Evolutionary conservation across 345 rosid genomes (phyloP).

Genomic region (Pistacia vera): DNA sequence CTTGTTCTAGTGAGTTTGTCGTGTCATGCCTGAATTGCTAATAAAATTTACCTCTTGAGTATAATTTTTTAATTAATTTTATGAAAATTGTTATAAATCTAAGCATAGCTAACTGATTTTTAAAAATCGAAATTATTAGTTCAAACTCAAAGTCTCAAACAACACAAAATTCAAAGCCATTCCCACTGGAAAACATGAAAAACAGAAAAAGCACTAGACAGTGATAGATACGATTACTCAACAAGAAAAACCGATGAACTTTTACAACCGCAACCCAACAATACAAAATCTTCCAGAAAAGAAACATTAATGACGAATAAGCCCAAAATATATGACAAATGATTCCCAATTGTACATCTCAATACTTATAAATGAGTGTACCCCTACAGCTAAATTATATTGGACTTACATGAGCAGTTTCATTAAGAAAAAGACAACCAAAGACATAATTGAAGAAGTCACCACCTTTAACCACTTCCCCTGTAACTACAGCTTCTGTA

Average conservation of each 20-base stretch:
- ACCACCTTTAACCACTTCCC: slow-evolving; percentile 44
- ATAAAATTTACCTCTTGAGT: no score
- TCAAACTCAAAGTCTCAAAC: no score
- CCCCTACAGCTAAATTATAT: slow-evolving; percentile 33
- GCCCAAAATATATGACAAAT: neutral
- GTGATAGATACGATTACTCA: no score
- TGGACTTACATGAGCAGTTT: slow-evolving; percentile 55
- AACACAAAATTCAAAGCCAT: no score
- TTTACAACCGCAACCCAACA: neutral
- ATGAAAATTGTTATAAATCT: no score
- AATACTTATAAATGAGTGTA: neutral
- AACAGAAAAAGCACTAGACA: no score
- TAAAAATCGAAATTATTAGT: no score
- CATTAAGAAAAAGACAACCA: slow-evolving; percentile 81
- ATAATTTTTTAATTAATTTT: no score
- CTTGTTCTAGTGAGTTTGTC: neutral
- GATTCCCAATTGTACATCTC: neutral
- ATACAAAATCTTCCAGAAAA: neutral
- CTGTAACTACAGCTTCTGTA: slow-evolving; percentile 46
- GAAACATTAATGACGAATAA: neutral
- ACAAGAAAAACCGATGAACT: neutral
- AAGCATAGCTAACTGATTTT: no score
- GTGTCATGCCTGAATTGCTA: neutral
- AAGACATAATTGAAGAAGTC: slow-evolving; percentile 77
- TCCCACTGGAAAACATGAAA: no score